Percentiles rank a stretch among this genome's conserved stretches.
Evolutionary conservation across 805 yeast genomes (phyloP).

Genomic region (Sugiyamaella chiloensis): DNA sequence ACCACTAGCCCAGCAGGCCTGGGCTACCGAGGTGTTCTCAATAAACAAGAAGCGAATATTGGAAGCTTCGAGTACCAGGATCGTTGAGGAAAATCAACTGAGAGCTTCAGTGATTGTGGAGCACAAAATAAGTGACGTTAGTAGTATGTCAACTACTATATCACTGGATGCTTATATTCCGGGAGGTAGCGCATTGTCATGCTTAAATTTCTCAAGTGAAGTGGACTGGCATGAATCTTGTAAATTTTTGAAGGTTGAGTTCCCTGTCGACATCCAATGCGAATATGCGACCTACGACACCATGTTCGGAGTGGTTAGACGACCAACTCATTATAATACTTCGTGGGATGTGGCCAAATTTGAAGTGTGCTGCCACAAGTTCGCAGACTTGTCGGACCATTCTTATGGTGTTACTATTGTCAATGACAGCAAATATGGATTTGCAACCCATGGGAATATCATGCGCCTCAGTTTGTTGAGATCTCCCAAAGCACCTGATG

Average conservation of each 20-base stretch:
- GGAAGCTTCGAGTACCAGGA: conserved; percentile 35
- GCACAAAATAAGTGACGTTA: conserved; percentile 53
- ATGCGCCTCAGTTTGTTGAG: conserved; percentile 84
- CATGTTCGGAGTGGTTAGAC: conserved; percentile 83
- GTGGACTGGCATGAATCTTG: conserved; percentile 82
- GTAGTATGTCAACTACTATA: conserved; percentile 62
- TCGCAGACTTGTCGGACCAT: conserved; percentile 83
- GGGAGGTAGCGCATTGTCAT: conserved; percentile 19
- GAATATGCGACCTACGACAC: conserved; percentile 90
- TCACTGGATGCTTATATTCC: conserved; percentile 55
- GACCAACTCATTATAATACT: conserved; percentile 94
- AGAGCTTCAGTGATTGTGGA: conserved; percentile 61
- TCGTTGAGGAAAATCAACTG: conserved; percentile 53
- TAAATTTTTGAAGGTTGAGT: conserved; percentile 88
- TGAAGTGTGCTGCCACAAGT: conserved; percentile 91
- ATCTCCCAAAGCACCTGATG: conserved; percentile 93
- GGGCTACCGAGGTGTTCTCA: conserved; percentile 95
- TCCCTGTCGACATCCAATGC: conserved; percentile 77
- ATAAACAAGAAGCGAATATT: conserved; percentile 62
- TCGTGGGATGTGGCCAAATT: conserved; percentile 96
- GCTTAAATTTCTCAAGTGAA: not conserved
- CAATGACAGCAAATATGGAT: conserved; percentile 88
- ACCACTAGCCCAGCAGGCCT: conserved; percentile 88
- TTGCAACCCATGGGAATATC: conserved; percentile 82
- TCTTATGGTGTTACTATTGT: conserved; percentile 85